Base-by-base conservation (phyloP, 306 rosid species). In the Citrullus colocynthis region DNA sequence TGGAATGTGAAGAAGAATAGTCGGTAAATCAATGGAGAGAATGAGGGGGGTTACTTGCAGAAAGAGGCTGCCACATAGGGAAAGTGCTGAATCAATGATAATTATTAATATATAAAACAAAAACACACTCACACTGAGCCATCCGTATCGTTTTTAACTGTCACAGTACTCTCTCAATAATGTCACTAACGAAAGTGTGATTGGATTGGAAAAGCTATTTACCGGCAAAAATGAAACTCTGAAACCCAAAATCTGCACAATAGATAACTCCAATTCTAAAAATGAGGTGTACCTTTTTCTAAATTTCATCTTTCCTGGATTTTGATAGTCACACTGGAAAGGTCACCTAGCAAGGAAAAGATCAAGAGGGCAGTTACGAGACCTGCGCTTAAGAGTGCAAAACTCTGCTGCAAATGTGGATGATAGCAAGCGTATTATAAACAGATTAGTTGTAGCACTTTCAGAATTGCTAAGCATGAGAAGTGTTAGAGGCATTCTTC, bases 361-460 rank as follows among this genome's bases (percentile, higher is more conserved):
- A 67, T 85, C 94, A 75, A 88, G 78, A 82, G 87, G 75, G 67
- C 90, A 87, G 83, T 81, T 94, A 48, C 78, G 70, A 80, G 95
- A 92, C 77, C 80, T 94, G 84, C 91, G 98, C 45, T 63, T 84
- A 80, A 90, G 96, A 82, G 61, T 91, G 83, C 86, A 82, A 66
- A 82, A 84, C 72, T 86, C 97, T 49, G 91, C 97, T 58, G 85
- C 84, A 79, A 92, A 91, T 84, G 92, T 92, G 66, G 93, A 94
- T 65, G 96, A 92, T 78, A 85, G 91, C 81, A 90, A 86, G 88
- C 97, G 96, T 44, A 85, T 92, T 82, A 90, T 92, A 75, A 94
- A 86, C 83, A 87, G 87, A 86, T 89, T 89, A 55, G 75, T 89
- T 11, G 84, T 82, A 44, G 93, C 90, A 32, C 87, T 89, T 71